Base-by-base conservation (phyloP, 371 early-diverging fungal species). In the Mucor lusitanicus region DNA sequence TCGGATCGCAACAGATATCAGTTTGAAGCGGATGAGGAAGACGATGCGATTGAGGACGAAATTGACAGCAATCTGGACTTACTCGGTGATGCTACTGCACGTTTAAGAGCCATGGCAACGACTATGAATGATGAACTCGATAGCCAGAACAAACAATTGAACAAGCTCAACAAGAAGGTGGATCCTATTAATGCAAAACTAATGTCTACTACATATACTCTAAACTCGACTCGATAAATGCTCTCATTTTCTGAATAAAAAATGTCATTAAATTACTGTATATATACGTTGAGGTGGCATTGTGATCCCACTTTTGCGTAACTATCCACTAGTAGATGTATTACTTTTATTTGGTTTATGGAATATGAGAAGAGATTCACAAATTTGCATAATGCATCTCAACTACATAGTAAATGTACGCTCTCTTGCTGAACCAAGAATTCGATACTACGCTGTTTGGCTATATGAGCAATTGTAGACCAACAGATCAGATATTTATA, bases 31-130 rank as follows among this genome's bases (percentile, higher is more conserved):
- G 85, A 81, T 40, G 75, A 72, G 5, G 91, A 91, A 62, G 91
- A 91, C 64, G 83, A 88, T 62, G 85, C 81, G 0, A 63, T 87
- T 9, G 95, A 95, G 78, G 81, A 88, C 62, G 95, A 95, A 70
- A 90, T 95, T 67, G 89, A 95, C 73, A 50, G 64, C 13, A 94
- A 95, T 75, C 64, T 95, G 71, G 88, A 91, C 68, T 69, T 87
- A 66, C 78, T 95, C 37, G 82, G 90, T 33, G 74, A 75, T 63
- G 85, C 88, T 2, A 68, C 92, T 19, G 76, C 83, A 5, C 71
- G 90, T 40, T 75, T 95, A 57, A 91, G 88, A 82, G 83, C 87
- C 68, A 88, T 90, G 84, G 90, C 93, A 17, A 64, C 82, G 30
- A 78, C 89, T 54, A 94, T 94, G 88, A 86, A 87, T 62, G 75